These are phyloP conservation scores for Larix kaempferi DNA, from an alignment of 75 land plant species.

Conservation along the genomic window DNA sequence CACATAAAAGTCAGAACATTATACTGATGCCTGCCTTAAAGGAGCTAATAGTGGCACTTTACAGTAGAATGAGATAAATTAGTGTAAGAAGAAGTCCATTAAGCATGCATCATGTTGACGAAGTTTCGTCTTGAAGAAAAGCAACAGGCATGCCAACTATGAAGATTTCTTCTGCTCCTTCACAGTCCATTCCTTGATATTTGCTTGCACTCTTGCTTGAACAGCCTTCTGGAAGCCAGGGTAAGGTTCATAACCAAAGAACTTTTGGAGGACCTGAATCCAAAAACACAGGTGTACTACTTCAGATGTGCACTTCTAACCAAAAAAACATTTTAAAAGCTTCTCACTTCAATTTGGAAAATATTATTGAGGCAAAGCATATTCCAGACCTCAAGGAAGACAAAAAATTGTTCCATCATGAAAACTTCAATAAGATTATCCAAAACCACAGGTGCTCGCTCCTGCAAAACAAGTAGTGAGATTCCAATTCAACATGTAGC, in stretches of 20 bases:
- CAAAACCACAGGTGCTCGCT: conserved; percentile 92
- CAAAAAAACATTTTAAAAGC: neutral
- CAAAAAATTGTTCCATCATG: conserved; percentile 96
- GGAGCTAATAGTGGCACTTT: no score
- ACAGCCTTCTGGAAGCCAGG: conserved; percentile 74
- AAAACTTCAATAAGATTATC: conserved; percentile 93
- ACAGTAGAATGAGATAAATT: no score
- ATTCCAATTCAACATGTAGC: conserved; percentile 1
- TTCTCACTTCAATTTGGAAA: neutral
- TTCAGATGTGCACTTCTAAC: neutral
- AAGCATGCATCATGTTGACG: no score
- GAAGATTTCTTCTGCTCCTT: conserved; percentile 35
- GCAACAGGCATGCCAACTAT: conserved; percentile 5
- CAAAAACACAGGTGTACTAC: neutral
- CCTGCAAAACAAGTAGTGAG: conserved; percentile 33
- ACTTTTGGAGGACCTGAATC: conserved; percentile 60
- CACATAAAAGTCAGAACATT: no score
- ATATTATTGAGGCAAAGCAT: neutral
- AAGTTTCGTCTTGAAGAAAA: no score
- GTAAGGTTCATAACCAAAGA: conserved; percentile 88
- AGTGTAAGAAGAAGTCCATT: no score
- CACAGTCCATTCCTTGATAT: conserved; percentile 39
- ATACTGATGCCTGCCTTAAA: no score
- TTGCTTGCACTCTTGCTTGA: conserved; percentile 41
- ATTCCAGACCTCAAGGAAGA: conserved; percentile 74